Percentiles rank a stretch among this genome's conserved stretches.
phyloP scores from a whole-genome alignment of 371 early-diverging fungal genomes.

The Fennellomyces sp. region DNA sequence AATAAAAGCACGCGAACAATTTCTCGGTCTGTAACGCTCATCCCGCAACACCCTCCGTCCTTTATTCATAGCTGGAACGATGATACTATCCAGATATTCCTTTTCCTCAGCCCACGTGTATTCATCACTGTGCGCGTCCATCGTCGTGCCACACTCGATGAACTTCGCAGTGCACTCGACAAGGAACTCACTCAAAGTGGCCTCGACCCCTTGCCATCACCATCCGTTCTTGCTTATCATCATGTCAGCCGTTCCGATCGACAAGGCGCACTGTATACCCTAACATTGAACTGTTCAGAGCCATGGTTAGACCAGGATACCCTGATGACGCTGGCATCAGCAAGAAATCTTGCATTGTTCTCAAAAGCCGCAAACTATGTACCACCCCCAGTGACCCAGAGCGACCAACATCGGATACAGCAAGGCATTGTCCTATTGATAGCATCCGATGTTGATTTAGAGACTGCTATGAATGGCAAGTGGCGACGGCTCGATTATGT shows the following conservation, averaged over 20 bases:
- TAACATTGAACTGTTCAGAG: constrained; percentile 10
- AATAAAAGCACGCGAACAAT: not conserved
- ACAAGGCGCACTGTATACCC: constrained; percentile 12
- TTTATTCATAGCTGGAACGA: not conserved
- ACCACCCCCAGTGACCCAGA: not conserved
- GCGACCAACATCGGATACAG: not conserved
- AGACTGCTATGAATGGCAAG: constrained; percentile 12
- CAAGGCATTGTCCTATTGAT: constrained; percentile 9
- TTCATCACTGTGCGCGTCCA: constrained; percentile 4
- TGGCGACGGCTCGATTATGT: constrained; percentile 16
- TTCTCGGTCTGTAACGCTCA: not conserved
- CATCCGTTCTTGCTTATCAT: constrained; percentile 16
- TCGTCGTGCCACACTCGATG: constrained; percentile 1
- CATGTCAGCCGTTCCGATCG: constrained; percentile 7
- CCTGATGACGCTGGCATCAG: constrained; percentile 6
- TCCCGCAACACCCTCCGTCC: not conserved
- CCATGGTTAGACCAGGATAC: constrained; percentile 11
- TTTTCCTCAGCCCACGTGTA: not conserved
- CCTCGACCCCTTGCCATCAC: constrained; percentile 7
- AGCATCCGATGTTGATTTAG: constrained; percentile 9
- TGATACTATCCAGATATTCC: not conserved
- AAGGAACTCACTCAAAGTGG: not conserved
- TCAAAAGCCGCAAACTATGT: constrained; percentile 2
- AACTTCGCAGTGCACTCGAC: constrained; percentile 7
- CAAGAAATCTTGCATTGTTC: constrained; percentile 9